These are phyloP conservation scores for Naganishia vishniacii DNA, from an alignment of 768 basidiomycete species.

Conservation along the genomic window DNA sequence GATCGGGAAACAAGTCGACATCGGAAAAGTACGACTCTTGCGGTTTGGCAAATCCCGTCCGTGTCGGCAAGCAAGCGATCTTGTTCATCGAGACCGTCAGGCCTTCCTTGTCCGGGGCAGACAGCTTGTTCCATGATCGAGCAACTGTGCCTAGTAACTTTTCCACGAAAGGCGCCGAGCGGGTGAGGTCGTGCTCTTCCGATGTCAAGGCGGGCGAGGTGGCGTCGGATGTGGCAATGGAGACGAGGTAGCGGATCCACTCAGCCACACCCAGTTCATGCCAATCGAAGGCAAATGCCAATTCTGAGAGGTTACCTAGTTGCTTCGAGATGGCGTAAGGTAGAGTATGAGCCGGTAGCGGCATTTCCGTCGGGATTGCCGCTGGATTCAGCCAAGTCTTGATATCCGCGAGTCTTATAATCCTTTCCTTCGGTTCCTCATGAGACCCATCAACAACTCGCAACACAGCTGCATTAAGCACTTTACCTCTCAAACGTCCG, in stretches of 20 bases:
- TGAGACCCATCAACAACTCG: constrained; percentile 44
- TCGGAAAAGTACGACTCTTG: constrained; percentile 73
- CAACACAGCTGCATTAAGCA: constrained; percentile 69
- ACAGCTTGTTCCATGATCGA: constrained; percentile 66
- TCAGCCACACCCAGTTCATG: constrained; percentile 66
- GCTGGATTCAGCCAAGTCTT: constrained; percentile 66
- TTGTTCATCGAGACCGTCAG: constrained; percentile 55
- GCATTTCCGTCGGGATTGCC: constrained; percentile 66
- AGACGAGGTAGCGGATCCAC: constrained; percentile 65
- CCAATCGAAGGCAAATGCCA: constrained; percentile 61
- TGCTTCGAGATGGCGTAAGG: constrained; percentile 61
- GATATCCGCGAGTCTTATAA: constrained; percentile 66
- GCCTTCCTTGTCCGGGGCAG: constrained; percentile 53
- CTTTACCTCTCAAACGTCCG: constrained; percentile 53
- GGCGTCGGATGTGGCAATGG: constrained; percentile 30
- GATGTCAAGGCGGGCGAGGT: background rate
- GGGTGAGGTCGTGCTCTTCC: constrained; percentile 59
- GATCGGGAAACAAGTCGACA: constrained; percentile 80
- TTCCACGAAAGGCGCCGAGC: constrained; percentile 72
- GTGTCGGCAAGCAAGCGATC: constrained; percentile 66
- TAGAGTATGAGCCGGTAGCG: constrained; percentile 67
- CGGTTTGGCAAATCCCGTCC: constrained; percentile 66
- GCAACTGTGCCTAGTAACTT: constrained; percentile 63
- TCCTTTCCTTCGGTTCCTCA: constrained; percentile 52
- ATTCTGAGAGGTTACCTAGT: constrained; percentile 25